phyloP scores from a whole-genome alignment of 2,329 filamentous ascomycete species.

The Pestalotiopsis sp. region DNA sequence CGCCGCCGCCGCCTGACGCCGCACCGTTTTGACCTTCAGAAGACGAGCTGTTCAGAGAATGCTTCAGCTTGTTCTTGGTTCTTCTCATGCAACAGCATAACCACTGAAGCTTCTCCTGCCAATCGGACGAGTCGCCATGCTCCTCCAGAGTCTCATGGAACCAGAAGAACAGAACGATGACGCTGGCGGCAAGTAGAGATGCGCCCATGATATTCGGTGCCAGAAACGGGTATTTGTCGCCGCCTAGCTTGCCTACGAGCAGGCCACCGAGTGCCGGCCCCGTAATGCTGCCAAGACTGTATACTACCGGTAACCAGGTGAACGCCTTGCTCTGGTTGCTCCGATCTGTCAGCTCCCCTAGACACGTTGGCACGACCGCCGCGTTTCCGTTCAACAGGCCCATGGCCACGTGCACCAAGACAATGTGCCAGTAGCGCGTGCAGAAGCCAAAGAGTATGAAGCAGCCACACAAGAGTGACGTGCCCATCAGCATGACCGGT shows the following conservation, averaged over 20 bases:
- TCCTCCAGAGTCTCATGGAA: constrained; percentile 83
- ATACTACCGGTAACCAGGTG: constrained; percentile 93
- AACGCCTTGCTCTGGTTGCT: constrained; percentile 94
- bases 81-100: constrained; percentile 26
- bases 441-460: constrained; percentile 90
- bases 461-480: constrained; percentile 77
- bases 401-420: constrained; percentile 87
- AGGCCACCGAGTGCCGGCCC: constrained; percentile 90
- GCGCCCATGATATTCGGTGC: constrained; percentile 82
- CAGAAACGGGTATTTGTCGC: constrained; percentile 76
- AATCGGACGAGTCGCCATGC: constrained; percentile 27
- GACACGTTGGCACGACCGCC: constrained; percentile 87
- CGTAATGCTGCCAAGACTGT: constrained; percentile 90
- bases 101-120: constrained; percentile 35
- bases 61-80: constrained; percentile 20
- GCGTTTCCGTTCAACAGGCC: constrained; percentile 94
- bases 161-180: constrained; percentile 76
- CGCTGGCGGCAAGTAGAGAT: constrained; percentile 69
- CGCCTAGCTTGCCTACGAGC: constrained; percentile 66
- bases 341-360: constrained; percentile 93
- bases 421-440: constrained; percentile 77
- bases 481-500: constrained; percentile 80
- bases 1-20: constrained; percentile 25
- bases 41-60: constrained; percentile 27
- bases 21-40: constrained; percentile 21